Evolutionary conservation across 371 early-diverging fungal genomes (phyloP), one percentile per base, ranked within the genome.

Genomic region (Basidiobolus meristosporus): DNA sequence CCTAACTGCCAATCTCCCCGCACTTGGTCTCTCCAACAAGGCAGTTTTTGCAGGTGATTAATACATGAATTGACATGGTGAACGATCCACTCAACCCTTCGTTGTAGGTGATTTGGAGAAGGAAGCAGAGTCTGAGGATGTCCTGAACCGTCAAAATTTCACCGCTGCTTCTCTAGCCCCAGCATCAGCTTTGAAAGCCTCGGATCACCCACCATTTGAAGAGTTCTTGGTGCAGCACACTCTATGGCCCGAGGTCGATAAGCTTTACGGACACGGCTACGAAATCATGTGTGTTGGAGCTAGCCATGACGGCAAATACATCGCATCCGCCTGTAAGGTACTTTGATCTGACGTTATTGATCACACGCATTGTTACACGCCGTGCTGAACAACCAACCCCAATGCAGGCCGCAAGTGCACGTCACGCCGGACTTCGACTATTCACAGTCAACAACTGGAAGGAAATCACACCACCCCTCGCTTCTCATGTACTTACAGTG

Each of bases 181-280:
- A 9, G 26, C 26, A 3, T 26, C 26, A 26, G 26, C 9, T 26
- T 26, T 26, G 26, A 26, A 26, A 26, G 9, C 26, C 9, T 26
- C 70, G 62, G 44, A 50, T 1, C 69, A 65, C 19, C 89, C 87
- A 31, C 93, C 91, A 14, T 73, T 83, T 39, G 91, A 92, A 60
- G 88, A 90, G 44, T 75, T 80, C 40, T 62, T 91, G 36, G 44
- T 80, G 42, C 85, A 87, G 41, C 69, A 77, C 46, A 90, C 93
- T n/a, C 61, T 96, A 15, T 96, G 97, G 97, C 92, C 95, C 2
- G 97, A 96, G 65, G 64, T 76, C 2, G 82, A 90, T 42, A 92
- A 95, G 51, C 63, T 95, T 11, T 68, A 92, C 54, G 97, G 93
- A 14, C 97, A 96, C 58, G 82, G 78, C 1, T 93, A 81, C 52